These are phyloP conservation scores for Colletotrichum sp. DNA, from an alignment of 2,329 filamentous ascomycete species.

Conservation along the genomic window DNA sequence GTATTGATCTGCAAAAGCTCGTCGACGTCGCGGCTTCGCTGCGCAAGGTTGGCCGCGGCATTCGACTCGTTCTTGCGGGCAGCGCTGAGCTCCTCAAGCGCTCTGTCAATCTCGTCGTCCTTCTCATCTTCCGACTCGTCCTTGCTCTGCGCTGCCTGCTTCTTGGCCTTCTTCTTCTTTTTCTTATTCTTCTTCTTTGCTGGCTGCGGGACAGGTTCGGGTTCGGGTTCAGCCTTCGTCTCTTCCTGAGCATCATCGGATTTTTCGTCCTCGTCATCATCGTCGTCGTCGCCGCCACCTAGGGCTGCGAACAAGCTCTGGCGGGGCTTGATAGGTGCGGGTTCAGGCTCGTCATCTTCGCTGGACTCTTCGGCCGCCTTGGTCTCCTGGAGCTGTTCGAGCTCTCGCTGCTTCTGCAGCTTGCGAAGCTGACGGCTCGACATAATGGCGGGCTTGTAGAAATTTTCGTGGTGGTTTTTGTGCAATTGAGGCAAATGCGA, in stretches of 20 bases:
- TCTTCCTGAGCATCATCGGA: conserved; percentile 32
- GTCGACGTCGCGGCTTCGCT: conserved; percentile 27
- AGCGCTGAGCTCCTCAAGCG: conserved; percentile 54
- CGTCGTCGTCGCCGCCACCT: conserved; percentile 44
- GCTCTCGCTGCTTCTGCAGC: conserved; percentile 55
- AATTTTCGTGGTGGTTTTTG: neutral
- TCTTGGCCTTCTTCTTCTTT: conserved; percentile 40
- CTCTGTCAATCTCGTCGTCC: conserved; percentile 62
- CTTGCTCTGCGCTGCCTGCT: conserved; percentile 29
- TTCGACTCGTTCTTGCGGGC: conserved; percentile 24
- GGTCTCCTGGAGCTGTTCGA: conserved; percentile 33
- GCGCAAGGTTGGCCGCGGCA: conserved; percentile 5
- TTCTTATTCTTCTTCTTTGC: conserved; percentile 42
- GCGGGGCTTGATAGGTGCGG: conserved; percentile 41
- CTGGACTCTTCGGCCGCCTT: conserved; percentile 34
- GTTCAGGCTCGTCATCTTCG: conserved; percentile 35
- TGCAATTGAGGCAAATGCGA: neutral
- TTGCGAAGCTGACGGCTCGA: conserved; percentile 58
- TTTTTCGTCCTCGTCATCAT: conserved; percentile 38
- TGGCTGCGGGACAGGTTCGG: conserved; percentile 20
- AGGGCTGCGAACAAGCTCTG: conserved; percentile 59
- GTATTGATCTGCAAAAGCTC: conserved; percentile 59
- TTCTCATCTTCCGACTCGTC: conserved; percentile 27
- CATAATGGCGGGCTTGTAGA: conserved; percentile 37
- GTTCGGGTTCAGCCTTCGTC: conserved; percentile 16